Conservation (phyloP, 1,139 yeast genomes). For the Geotrichum fermentans region DNA sequence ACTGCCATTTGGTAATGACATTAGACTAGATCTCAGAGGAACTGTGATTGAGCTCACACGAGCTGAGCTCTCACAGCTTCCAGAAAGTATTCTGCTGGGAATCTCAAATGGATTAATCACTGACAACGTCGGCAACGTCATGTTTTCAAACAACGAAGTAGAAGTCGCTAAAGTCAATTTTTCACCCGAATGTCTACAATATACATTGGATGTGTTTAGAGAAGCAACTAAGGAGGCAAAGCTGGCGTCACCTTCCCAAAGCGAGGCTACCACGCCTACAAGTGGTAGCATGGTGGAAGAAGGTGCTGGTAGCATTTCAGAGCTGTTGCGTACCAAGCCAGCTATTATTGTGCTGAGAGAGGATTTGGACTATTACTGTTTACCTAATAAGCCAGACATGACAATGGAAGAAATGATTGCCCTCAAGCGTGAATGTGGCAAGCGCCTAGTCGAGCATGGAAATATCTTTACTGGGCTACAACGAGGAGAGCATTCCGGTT, state of each 20-base stretch:
- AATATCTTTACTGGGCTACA: slow-evolving; percentile 67
- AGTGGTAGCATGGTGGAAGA: slow-evolving; percentile 2
- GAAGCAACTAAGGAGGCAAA: slow-evolving; percentile 73
- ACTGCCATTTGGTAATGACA: slow-evolving; percentile 8
- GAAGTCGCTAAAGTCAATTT: slow-evolving; percentile 55
- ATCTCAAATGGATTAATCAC: slow-evolving; percentile 75
- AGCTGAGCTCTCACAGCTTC: slow-evolving; percentile 84
- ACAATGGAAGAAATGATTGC: slow-evolving; percentile 45
- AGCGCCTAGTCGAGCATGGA: slow-evolving; percentile 43
- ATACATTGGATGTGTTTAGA: slow-evolving; percentile 64
- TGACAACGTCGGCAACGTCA: slow-evolving; percentile 76
- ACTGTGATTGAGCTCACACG: slow-evolving; percentile 63
- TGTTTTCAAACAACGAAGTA: slow-evolving; percentile 50
- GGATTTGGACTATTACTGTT: slow-evolving; percentile 88
- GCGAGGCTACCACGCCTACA: neutral
- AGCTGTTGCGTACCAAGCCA: slow-evolving; percentile 72
- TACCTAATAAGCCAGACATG: slow-evolving; percentile 53
- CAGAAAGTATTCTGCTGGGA: slow-evolving; percentile 84
- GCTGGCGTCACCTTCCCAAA: slow-evolving; percentile 45
- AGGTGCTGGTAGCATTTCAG: slow-evolving; percentile 40
- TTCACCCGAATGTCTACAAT: slow-evolving; percentile 79
- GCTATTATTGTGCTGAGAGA: slow-evolving; percentile 90
- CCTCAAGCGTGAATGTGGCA: slow-evolving; percentile 68
- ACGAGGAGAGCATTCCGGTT: slow-evolving; percentile 51
- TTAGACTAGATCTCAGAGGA: slow-evolving; percentile 58